phyloP scores from a whole-genome alignment of 2,329 filamentous ascomycete species.

The Colletotrichum limetticola region DNA sequence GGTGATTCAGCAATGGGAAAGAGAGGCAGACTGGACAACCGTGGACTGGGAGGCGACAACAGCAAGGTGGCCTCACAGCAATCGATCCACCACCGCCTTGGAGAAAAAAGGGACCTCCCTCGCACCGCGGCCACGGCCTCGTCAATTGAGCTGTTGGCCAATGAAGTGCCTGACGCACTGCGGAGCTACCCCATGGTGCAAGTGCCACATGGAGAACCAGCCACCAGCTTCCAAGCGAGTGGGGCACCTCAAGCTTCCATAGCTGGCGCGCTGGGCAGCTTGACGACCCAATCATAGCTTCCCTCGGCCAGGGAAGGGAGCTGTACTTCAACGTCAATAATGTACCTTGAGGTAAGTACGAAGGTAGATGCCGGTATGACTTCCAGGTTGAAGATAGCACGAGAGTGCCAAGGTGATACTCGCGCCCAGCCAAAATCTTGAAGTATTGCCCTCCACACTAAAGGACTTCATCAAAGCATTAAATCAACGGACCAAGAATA shows the following conservation, averaged over 20 bases:
- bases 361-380: too few species aligned
- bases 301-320: not conserved
- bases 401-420: too few species aligned
- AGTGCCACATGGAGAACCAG: slow-evolving; percentile 25
- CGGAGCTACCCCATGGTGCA: slow-evolving; percentile 7
- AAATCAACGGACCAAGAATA: not conserved
- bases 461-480: too few species aligned
- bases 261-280: not conserved
- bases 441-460: too few species aligned
- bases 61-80: slow-evolving; percentile 34
- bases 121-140: not conserved
- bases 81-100: slow-evolving; percentile 28
- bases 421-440: too few species aligned
- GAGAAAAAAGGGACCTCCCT: not conserved
- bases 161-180: not conserved
- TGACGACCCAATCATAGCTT: not conserved
- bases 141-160: not conserved
- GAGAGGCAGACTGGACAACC: not conserved
- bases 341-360: too few species aligned
- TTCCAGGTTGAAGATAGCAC: too few species aligned
- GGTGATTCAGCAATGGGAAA: slow-evolving; percentile 10
- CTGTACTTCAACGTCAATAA: not conserved
- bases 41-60: not conserved
- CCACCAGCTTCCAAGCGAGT: slow-evolving; percentile 12
- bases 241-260: not conserved